phyloP scores from a whole-genome alignment of 2,329 filamentous ascomycete genomes.

The Emericellopsis cladophorae region DNA sequence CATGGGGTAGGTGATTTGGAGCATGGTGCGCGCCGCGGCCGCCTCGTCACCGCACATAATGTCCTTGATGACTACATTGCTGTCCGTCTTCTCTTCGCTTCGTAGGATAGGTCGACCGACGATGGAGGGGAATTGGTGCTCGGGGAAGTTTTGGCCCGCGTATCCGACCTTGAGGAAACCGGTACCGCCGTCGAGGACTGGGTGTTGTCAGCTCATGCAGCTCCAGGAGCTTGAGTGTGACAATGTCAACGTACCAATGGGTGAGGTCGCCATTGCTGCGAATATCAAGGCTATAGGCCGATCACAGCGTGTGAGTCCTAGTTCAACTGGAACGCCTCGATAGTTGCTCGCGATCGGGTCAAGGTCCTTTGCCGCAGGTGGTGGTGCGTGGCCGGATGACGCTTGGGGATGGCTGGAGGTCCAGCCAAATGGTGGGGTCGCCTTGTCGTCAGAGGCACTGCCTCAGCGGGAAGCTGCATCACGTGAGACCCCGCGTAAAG shows the following conservation, averaged over 20 bases:
- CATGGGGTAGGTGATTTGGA: constrained; percentile 99
- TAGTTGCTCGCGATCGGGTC: not conserved
- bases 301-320: not conserved
- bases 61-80: constrained; percentile 69
- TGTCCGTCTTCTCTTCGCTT: constrained; percentile 68
- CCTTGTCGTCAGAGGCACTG: constrained; percentile 20
- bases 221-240: constrained; percentile 4
- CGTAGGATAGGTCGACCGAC: constrained; percentile 95
- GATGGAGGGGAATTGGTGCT: constrained; percentile 96
- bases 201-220: constrained; percentile 9
- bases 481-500: constrained; percentile 23
- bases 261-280: constrained; percentile 36
- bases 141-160: constrained; percentile 97
- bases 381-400: constrained; percentile 4
- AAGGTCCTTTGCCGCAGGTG: not conserved
- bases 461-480: constrained; percentile 11
- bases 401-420: constrained; percentile 6
- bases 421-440: constrained; percentile 20
- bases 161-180: constrained; percentile 99
- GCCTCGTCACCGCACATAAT: constrained; percentile 99
- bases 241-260: constrained; percentile 32
- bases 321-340: not conserved
- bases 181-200: constrained; percentile 98
- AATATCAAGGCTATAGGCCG: not conserved
- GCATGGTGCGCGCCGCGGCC: constrained; percentile 87